Percentiles rank a stretch among this genome's conserved stretches.
phyloP scores from a whole-genome alignment of 176 grass and related monocot genomes.

The Zoysia japonica region DNA sequence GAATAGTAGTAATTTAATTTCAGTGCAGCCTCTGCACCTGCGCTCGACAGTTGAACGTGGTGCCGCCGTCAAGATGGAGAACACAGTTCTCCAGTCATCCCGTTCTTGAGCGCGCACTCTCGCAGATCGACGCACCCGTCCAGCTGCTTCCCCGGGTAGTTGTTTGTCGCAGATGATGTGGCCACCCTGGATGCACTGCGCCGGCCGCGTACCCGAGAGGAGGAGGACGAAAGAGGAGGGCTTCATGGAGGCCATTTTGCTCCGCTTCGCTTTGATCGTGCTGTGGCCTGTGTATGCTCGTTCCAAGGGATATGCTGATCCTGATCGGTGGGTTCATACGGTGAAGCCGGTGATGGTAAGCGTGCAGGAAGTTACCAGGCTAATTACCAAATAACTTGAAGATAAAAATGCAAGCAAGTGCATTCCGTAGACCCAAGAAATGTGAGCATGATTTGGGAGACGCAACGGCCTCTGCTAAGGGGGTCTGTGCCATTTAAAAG shows the following conservation, averaged over 20 bases:
- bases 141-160: conserved; percentile 37
- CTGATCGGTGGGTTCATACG: background rate
- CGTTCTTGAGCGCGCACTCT: conserved; percentile 32
- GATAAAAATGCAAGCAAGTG: too few relatives aligned
- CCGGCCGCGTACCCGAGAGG: conserved; percentile 22
- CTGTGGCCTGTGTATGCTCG: background rate
- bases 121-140: conserved; percentile 24
- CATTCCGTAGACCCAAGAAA: too few relatives aligned
- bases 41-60: background rate
- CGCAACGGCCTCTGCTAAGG: too few relatives aligned
- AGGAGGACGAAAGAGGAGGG: conserved; percentile 38
- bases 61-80: background rate
- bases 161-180: conserved; percentile 44
- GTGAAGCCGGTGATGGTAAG: background rate
- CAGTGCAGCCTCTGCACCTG: background rate
- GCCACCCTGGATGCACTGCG: conserved; percentile 35
- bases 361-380: background rate
- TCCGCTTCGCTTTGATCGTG: too few relatives aligned
- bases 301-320: background rate
- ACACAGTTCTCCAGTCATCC: conserved; percentile 31
- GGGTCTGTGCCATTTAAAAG: too few relatives aligned
- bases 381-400: background rate
- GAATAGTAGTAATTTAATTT: background rate
- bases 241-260: conserved; percentile 35
- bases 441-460: too few relatives aligned